Conservation (phyloP, 495 filamentous ascomycete genomes). For the Talaromyces wortmannii region DNA sequence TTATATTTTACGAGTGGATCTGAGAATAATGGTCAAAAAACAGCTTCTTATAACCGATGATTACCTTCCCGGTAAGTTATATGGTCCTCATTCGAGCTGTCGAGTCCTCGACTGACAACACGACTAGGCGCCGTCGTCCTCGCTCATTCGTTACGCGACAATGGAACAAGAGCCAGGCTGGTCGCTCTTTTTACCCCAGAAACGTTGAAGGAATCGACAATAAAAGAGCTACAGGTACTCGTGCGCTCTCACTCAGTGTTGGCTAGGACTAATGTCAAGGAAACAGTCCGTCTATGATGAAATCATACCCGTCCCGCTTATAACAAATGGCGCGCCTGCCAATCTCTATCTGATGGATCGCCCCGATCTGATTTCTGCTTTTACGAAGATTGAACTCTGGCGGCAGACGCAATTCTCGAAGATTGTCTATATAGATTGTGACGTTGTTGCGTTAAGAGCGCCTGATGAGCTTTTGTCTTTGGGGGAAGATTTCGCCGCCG, state of each 20-base stretch:
- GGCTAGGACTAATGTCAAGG: neutral
- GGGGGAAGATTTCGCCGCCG: conserved; percentile 73
- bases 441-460: conserved; percentile 77
- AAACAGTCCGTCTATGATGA: conserved; percentile 76
- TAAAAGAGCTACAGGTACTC: conserved; percentile 70
- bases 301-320: conserved; percentile 73
- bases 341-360: conserved; percentile 92
- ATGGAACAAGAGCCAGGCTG: conserved; percentile 77
- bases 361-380: conserved; percentile 79
- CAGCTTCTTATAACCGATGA: conserved; percentile 85
- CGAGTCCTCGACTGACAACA: conserved; percentile 18
- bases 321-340: conserved; percentile 66
- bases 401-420: conserved; percentile 80
- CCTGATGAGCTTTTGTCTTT: conserved; percentile 89
- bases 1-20: neutral
- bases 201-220: conserved; percentile 59
- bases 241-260: neutral
- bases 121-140: conserved; percentile 79
- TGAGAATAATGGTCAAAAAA: neutral
- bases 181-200: conserved; percentile 78
- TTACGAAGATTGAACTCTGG: conserved; percentile 97
- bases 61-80: conserved; percentile 73
- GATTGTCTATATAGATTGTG: conserved; percentile 89
- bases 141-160: conserved; percentile 91
- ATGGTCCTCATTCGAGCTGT: conserved; percentile 9